Base-by-base conservation (phyloP, 2,329 filamentous ascomycete species). In the Sporothrix humicola region DNA sequence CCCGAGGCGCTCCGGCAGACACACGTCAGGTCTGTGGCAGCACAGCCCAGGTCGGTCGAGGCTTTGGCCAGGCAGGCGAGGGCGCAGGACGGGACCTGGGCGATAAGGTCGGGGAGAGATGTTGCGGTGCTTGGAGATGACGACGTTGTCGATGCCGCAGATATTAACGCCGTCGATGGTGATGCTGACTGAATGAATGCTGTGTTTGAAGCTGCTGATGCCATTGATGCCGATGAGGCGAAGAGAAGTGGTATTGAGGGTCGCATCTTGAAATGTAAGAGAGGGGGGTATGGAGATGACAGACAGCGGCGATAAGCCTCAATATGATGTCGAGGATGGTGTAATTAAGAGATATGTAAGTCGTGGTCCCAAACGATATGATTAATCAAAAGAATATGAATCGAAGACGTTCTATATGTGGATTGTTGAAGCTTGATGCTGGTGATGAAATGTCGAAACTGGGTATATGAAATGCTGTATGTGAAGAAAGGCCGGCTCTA, bases 1-100 rank as follows among this genome's bases (percentile, higher is more conserved):
- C 76, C 77, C 69, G 73, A 54, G 23, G 66, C 69, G 31, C 76
- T 65, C 15, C 69, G 69, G 31, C 76, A 78, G 58, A 79, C 73
- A 68, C 79, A 80, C n/a, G 75, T 37, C 15, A 80, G 73, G 72
- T 79, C 77, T 5, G 77, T 73, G 0, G 73, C 69, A 1, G 17
- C 69, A 72, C 79, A 80, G 74, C 72, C 69, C 59, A 79, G 72
- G 15, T 63, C 4, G 9, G 31, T 42, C 5, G 78, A 77, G 1
- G 77, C 75, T 0, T 48, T 12, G 17, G 74, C 23, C 69, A 79
- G 75, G 72, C 79, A 80, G 44, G 69, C 58, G 17, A 79, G 48
- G 31, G 77, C 78, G 74, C 79, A 80, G 12, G 71, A 13, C 3
- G 79, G 79, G 42, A 80, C 69, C 59, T 76, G 70, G 72, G 76